Evolutionary conservation across 805 yeast genomes (phyloP), one percentile per base, ranked within the genome.

Genomic region (Wickerhamomyces rabaulensis): DNA sequence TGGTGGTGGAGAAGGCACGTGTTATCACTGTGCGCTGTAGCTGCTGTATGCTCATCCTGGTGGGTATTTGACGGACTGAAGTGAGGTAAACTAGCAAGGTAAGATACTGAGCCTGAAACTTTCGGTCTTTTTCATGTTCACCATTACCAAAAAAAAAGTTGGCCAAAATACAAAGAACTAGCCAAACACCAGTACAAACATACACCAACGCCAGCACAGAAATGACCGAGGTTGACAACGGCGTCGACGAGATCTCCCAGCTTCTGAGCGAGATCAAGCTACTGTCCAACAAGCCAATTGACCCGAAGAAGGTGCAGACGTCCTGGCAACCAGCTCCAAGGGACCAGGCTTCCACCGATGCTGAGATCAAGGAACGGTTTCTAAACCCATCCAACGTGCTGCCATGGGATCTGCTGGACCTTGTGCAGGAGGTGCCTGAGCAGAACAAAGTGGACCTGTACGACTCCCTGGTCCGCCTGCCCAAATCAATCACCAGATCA

Each of bases 321-420:
- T 7, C 33, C n/a, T 25, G 41, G 45, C 41, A 44, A n/a, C 15
- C 22, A 3, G 8, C 31, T 6, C 21, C 36, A 0, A 12, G 15
- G 8, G 31, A 35, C n/a, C 22, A 27, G 12, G 36, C 19, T 17
- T 31, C 44, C 10, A 27, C 49, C 12, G 54, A 53, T 7, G 49
- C 57, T 3, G 55, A 52, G 6, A 52, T 70, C 31, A 54, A 53
- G 50, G 56, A 66, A 0, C 75, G 72, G 41, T 81, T 79, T 44
- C 67, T 90, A 31, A 75, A 74, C 15, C 96, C 97, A 0, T 73
- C 82, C 0, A 71, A 74, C 39, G 69, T 71, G 40, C 68, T 92
- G 19, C 72, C 85, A 0, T 80, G 91, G 84, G 83, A 79, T 41
- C 69, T 92, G 53, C 69, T 91, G 8, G 87, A 86, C 57, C 62